Percentiles rank a stretch among this genome's conserved stretches.
Conservation (phyloP, 495 filamentous ascomycete genomes). For the Ramalina intermedia region DNA sequence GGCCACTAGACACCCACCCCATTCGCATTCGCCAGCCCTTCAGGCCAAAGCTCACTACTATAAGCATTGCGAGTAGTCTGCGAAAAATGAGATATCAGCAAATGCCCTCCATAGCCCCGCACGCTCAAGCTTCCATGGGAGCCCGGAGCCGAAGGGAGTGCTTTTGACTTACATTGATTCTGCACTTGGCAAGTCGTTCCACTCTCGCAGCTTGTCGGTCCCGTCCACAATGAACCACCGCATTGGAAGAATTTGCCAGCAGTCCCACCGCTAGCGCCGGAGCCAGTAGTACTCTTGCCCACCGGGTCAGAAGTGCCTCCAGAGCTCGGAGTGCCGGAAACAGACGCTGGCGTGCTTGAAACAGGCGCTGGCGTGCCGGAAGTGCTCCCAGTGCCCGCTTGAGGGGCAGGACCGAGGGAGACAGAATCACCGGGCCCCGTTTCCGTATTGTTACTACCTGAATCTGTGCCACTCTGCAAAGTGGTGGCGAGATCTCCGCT, state of each 20-base stretch:
- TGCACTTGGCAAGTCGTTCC: neutral
- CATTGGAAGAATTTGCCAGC: neutral
- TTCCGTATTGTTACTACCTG: too few species aligned
- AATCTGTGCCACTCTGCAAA: too few species aligned
- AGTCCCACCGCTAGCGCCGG: neutral
- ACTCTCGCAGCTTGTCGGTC: neutral
- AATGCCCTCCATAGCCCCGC: neutral
- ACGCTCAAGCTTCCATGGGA: neutral
- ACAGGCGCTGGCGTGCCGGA: neutral
- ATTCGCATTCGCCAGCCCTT: too few species aligned
- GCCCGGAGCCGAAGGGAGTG: neutral
- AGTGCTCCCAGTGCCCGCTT: too few species aligned
- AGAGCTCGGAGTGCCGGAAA: neutral
- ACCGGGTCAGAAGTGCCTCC: neutral
- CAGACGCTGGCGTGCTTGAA: neutral
- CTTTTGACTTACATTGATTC: neutral
- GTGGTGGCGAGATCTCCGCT: too few species aligned
- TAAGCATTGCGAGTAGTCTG: conserved; percentile 3
- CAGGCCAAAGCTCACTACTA: neutral
- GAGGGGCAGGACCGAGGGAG: too few species aligned
- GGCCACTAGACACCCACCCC: too few species aligned
- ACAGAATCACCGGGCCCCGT: too few species aligned
- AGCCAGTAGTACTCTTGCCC: neutral
- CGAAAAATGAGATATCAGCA: neutral
- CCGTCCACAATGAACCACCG: neutral